A percentile compares a stretch with the other conserved stretches of the same genome.
Conservation (phyloP, 768 basidiomycete genomes). For the Tulasnella sp. region DNA sequence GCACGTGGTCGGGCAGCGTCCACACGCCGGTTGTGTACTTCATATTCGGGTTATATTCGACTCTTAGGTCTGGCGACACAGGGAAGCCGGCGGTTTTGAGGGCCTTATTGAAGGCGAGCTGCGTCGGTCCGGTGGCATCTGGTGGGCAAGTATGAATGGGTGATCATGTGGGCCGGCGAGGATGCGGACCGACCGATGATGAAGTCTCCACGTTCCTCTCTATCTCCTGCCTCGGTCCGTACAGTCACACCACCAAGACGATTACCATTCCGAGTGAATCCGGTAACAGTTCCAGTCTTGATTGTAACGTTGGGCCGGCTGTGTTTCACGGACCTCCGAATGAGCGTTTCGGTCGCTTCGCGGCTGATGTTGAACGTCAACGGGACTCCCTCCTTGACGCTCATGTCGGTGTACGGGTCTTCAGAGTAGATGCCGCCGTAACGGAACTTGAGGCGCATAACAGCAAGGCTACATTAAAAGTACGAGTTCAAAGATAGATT, state of each 20-base stretch:
- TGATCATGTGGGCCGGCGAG: background rate
- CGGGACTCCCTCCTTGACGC: conserved; percentile 18
- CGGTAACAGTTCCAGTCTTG: conserved; percentile 38
- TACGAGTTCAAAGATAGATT: background rate
- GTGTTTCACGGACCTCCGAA: conserved; percentile 37
- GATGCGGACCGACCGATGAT: conserved; percentile 33
- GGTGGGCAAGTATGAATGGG: background rate
- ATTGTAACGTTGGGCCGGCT: conserved; percentile 35
- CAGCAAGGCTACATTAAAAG: background rate
- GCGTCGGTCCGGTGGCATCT: conserved; percentile 40
- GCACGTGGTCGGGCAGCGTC: conserved; percentile 6
- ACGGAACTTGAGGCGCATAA: conserved; percentile 28
- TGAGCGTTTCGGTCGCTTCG: conserved; percentile 37
- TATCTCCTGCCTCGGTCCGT: conserved; percentile 31
- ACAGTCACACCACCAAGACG: conserved; percentile 24
- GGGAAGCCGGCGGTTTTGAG: conserved; percentile 34
- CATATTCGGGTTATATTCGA: conserved; percentile 36
- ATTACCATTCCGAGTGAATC: conserved; percentile 31
- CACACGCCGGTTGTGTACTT: conserved; percentile 4
- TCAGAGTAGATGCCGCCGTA: conserved; percentile 26
- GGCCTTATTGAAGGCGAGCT: conserved; percentile 36
- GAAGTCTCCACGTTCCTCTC: conserved; percentile 32
- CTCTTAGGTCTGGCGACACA: conserved; percentile 29
- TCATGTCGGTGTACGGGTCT: background rate
- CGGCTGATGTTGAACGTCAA: conserved; percentile 35